These are phyloP conservation scores for Pontederia paniculata DNA, from an alignment of 176 grass and related monocot genomes.

Conservation along the genomic window DNA sequence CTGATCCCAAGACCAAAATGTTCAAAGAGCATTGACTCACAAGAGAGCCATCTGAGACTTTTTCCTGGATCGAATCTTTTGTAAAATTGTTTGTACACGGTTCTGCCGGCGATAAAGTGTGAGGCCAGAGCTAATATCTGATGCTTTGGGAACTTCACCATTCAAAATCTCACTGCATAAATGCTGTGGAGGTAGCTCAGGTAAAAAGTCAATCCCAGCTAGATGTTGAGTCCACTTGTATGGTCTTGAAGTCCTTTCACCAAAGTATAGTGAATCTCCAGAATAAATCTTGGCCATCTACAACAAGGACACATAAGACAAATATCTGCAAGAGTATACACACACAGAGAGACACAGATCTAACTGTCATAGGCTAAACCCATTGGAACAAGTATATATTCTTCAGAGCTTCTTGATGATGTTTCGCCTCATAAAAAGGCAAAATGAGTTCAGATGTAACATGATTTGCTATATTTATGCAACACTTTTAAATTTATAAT, in stretches of 20 bases:
- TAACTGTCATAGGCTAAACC: neutral
- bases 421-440: too few species aligned
- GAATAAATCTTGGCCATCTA: slow-evolving; percentile 82
- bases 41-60: slow-evolving; percentile 81
- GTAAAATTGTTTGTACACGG: slow-evolving; percentile 73
- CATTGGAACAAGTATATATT: neutral
- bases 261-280: slow-evolving; percentile 54
- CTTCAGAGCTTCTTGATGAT: too few species aligned
- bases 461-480: too few species aligned
- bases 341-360: neutral
- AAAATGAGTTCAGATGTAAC: too few species aligned
- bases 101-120: slow-evolving; percentile 67
- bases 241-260: slow-evolving; percentile 60
- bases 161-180: slow-evolving; percentile 22
- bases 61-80: slow-evolving; percentile 77
- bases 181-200: slow-evolving; percentile 43
- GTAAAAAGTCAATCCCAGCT: slow-evolving; percentile 85
- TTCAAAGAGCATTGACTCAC: slow-evolving; percentile 78
- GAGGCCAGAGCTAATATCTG: slow-evolving; percentile 59
- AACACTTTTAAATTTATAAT: too few species aligned
- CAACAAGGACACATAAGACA: slow-evolving; percentile 19
- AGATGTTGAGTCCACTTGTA: slow-evolving; percentile 99
- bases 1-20: slow-evolving; percentile 27
- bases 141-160: slow-evolving; percentile 29
- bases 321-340: neutral